Base-by-base conservation (phyloP, 1,139 yeast genomes). In the Insectozyma bohioensis region DNA sequence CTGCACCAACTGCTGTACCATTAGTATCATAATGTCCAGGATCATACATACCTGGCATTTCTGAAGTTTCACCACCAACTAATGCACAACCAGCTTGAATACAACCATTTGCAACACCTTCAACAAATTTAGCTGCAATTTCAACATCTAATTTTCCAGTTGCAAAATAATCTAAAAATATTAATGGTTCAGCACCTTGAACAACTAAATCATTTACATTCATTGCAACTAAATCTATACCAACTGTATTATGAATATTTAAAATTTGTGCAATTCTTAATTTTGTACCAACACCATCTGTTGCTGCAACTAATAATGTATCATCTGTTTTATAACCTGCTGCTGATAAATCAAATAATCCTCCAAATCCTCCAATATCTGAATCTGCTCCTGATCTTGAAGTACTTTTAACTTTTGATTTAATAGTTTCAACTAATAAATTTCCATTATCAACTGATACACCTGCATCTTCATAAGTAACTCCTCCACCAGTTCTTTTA, bases 1-100 rank as follows among this genome's bases (percentile, higher is more conserved):
- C 97, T n/a, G 98, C 98, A 52, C 99, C 99, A 33, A 94, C 90
- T 33, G 97, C 94, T 26, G 98, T 92, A 61, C 99, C 98, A 53
- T 92, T 92, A 40, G 96, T 90, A 62, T 94, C 99, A 57, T 94
- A 94, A 61, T 94, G 98, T 28, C 94, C 95, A 39, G 80, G 88
- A 38, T 81, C 85, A 55, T 94, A 94, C 84, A 94, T 87, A 46
- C 98, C 98, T 25, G 99, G 99, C 99, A 94, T 94, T 71, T 94
- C 99, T 37, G 95, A 86, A 31, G 99, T 94, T 63, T 94, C 98
- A 47, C 98, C 99, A 36, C 99, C 99, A 41, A 94, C 97, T 42
- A 94, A 73, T 6, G 99, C 98, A 73, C 98, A 92, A 10, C 95
- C 96, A 23, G 98, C 87, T 49, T 79, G 78, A 44, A 83, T 81